phyloP scores from a whole-genome alignment of 179 eudicot species.

The Silene noctiflora region DNA sequence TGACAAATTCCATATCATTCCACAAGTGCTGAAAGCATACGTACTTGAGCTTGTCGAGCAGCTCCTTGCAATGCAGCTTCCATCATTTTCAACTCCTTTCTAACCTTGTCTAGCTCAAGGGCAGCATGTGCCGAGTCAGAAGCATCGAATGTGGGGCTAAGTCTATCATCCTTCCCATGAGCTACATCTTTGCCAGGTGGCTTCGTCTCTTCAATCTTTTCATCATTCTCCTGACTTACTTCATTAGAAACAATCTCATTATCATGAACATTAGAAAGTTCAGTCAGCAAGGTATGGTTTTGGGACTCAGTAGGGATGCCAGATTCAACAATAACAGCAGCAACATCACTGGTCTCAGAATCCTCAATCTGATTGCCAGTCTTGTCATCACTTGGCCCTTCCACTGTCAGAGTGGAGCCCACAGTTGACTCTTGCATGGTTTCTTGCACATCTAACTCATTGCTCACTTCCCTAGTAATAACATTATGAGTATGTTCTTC shows the following conservation, averaged over 20 bases:
- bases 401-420: conserved; percentile 33
- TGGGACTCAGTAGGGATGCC: conserved; percentile 36
- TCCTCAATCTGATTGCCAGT: conserved; percentile 34
- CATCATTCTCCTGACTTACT: conserved; percentile 33
- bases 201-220: conserved; percentile 32
- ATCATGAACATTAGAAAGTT: conserved; percentile 34
- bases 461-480: conserved; percentile 29
- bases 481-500: conserved; percentile 24
- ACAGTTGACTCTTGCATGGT: conserved; percentile 31
- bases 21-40: conserved; percentile 13
- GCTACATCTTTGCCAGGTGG: conserved; percentile 28
- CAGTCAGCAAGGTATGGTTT: conserved; percentile 24
- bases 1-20: background rate
- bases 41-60: conserved; percentile 96
- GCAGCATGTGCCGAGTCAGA: conserved; percentile 41
- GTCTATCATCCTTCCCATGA: conserved; percentile 38
- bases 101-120: conserved; percentile 74
- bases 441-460: conserved; percentile 34
- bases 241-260: conserved; percentile 37
- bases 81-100: conserved; percentile 95
- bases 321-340: conserved; percentile 26
- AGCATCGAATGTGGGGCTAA: conserved; percentile 43
- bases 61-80: conserved; percentile 91
- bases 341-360: conserved; percentile 24
- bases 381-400: conserved; percentile 31